These are phyloP conservation scores for Tylopilus sp. DNA, from an alignment of 1,284 basidiomycete species.

Conservation along the genomic window DNA sequence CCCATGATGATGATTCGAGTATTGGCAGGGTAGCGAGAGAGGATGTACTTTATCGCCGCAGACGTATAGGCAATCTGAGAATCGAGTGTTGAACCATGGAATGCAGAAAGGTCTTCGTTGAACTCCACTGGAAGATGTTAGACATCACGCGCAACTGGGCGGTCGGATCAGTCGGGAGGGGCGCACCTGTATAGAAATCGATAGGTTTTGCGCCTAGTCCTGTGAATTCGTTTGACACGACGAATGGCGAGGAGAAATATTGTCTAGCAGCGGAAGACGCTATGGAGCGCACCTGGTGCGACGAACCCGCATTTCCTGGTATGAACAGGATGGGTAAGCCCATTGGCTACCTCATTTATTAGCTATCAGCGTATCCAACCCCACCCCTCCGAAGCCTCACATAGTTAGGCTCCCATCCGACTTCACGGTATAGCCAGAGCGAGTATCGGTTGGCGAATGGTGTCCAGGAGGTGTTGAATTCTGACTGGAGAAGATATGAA, in stretches of 20 bases:
- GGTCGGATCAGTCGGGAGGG: not conserved
- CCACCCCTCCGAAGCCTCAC: conserved; percentile 38
- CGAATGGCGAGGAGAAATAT: conserved; percentile 60
- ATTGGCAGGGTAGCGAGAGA: conserved; percentile 65
- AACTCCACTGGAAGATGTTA: conserved; percentile 69
- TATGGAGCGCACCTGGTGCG: conserved; percentile 91
- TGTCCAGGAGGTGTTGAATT: conserved; percentile 64
- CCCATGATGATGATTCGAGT: conserved; percentile 77
- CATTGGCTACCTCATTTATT: conserved; percentile 15
- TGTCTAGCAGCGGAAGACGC: conserved; percentile 86
- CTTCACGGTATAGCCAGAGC: conserved; percentile 90
- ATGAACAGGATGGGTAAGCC: conserved; percentile 90
- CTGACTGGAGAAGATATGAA: conserved; percentile 71
- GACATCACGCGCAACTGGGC: not conserved
- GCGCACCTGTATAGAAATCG: conserved; percentile 80
- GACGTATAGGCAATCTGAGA: conserved; percentile 80
- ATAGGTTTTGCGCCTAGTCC: conserved; percentile 51
- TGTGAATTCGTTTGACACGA: conserved; percentile 48
- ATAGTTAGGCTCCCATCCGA: conserved; percentile 70
- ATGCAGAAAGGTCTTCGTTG: conserved; percentile 96
- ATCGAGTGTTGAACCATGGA: conserved; percentile 86
- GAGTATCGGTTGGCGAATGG: conserved; percentile 73
- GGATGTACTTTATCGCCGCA: conserved; percentile 72
- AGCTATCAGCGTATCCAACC: not conserved
- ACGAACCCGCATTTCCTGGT: conserved; percentile 96